Conservation (phyloP, 345 rosid genomes). For the Acer campestre region DNA sequence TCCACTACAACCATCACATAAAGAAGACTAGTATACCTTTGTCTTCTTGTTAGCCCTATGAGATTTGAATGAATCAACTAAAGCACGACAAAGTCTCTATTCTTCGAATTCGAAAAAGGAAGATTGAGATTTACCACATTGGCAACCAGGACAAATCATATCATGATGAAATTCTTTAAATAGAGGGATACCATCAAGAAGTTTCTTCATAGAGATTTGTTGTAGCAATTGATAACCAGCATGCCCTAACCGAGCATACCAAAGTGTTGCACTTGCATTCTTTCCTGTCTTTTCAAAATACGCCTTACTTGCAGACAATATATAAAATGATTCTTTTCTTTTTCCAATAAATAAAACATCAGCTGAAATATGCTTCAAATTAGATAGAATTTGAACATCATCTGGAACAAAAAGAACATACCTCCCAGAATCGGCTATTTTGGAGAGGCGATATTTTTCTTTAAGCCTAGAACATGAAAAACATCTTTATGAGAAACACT, state of each 20-base stretch:
- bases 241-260: too few species aligned
- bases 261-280: too few species aligned
- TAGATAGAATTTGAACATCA: constrained; percentile 18
- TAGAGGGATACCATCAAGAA: too few species aligned
- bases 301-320: constrained; percentile 8
- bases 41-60: constrained; percentile 5
- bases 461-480: constrained; percentile 16
- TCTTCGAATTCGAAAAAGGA: not conserved
- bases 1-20: constrained; percentile 10
- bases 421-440: constrained; percentile 11
- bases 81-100: not conserved
- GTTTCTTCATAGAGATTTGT: too few species aligned
- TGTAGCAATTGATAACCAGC: too few species aligned
- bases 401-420: constrained; percentile 21
- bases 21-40: not conserved
- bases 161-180: too few species aligned
- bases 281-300: constrained; percentile 11
- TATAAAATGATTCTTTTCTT: constrained; percentile 12
- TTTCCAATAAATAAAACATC: constrained; percentile 14
- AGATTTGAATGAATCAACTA: constrained; percentile 11
- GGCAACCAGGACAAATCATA: too few species aligned
- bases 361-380: not conserved
- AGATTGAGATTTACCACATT: not conserved
- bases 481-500: not conserved
- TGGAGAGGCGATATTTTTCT: constrained; percentile 16